Conservation (phyloP, 2,329 filamentous ascomycete species). For the Zasmidium cellare region DNA sequence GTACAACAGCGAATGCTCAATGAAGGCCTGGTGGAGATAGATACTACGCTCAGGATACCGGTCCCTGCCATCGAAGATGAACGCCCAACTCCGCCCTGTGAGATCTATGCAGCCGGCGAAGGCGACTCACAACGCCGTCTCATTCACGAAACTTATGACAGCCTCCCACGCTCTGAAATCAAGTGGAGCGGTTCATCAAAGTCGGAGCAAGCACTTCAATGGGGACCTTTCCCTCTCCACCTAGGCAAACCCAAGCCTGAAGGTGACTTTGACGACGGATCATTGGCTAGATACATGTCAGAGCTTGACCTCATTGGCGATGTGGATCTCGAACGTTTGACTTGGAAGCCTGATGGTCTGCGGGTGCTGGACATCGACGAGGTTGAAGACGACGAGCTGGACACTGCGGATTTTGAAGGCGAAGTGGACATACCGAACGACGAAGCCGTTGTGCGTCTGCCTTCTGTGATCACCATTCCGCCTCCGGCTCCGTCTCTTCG, state of each 20-base stretch:
- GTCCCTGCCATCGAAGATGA: conserved; percentile 51
- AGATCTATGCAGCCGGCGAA: not conserved
- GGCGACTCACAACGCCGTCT: conserved; percentile 14
- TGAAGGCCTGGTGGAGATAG: conserved; percentile 48
- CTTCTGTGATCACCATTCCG: no score
- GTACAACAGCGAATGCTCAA: conserved; percentile 39
- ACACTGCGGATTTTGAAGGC: conserved; percentile 14
- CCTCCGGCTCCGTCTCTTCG: no score
- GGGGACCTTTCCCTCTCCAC: conserved; percentile 50
- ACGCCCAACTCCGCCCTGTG: conserved; percentile 50
- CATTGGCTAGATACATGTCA: conserved; percentile 37
- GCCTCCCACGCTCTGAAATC: conserved; percentile 32
- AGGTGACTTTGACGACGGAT: conserved; percentile 43
- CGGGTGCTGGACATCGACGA: conserved; percentile 43
- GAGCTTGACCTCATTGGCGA: conserved; percentile 35
- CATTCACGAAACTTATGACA: conserved; percentile 17
- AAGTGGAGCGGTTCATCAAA: conserved; percentile 45
- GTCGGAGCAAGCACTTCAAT: conserved; percentile 44
- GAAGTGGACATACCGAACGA: conserved; percentile 10
- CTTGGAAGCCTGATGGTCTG: conserved; percentile 53
- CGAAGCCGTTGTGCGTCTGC: not conserved
- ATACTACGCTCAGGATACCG: conserved; percentile 50
- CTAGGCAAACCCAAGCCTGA: conserved; percentile 39
- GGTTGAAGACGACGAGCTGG: conserved; percentile 40
- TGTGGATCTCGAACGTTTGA: conserved; percentile 42